Percentiles rank a stretch among this genome's conserved stretches.
phyloP scores from a whole-genome alignment of 2,329 filamentous ascomycete species.

The Neofusicoccum cordaticola region DNA sequence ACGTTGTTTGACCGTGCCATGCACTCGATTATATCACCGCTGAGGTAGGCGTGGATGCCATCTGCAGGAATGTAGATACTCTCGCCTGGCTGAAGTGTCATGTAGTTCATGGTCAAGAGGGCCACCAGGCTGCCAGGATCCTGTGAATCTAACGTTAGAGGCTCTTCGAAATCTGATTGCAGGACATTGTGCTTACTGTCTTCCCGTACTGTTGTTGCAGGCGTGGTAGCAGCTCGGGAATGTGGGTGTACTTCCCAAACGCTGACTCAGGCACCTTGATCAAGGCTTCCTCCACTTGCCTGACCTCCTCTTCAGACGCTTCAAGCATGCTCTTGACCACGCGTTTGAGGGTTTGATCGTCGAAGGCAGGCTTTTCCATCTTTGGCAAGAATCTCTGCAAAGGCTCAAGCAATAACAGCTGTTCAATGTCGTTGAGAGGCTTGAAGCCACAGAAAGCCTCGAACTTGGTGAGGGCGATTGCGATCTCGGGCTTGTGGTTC shows the following conservation, averaged over 20 bases:
- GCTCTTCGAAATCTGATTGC: not conserved
- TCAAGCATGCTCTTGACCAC: constrained; percentile 55
- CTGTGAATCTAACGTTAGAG: not conserved
- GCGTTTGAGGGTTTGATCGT: constrained; percentile 57
- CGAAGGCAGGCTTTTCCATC: constrained; percentile 50
- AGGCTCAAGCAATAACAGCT: constrained; percentile 64
- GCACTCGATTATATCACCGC: constrained; percentile 73
- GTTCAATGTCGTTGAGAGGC: constrained; percentile 58
- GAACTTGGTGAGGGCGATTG: constrained; percentile 67
- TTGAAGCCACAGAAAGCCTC: constrained; percentile 77
- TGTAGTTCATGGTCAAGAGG: constrained; percentile 71
- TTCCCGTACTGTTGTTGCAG: constrained; percentile 63
- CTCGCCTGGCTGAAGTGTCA: constrained; percentile 63
- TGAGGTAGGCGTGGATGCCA: constrained; percentile 70
- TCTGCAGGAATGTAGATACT: constrained; percentile 70
- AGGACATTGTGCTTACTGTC: constrained; percentile 14
- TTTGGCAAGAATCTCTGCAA: constrained; percentile 53
- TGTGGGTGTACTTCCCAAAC: constrained; percentile 70
- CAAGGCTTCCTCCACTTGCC: constrained; percentile 57
- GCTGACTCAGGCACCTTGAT: constrained; percentile 67
- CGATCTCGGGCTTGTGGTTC: constrained; percentile 81
- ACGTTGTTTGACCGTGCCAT: constrained; percentile 77
- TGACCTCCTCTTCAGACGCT: constrained; percentile 53
- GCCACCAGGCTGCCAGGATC: constrained; percentile 70
- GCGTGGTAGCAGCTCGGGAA: constrained; percentile 63